phyloP scores from a whole-genome alignment of 164 flowering plant genomes.

The Litsea cubeba region DNA sequence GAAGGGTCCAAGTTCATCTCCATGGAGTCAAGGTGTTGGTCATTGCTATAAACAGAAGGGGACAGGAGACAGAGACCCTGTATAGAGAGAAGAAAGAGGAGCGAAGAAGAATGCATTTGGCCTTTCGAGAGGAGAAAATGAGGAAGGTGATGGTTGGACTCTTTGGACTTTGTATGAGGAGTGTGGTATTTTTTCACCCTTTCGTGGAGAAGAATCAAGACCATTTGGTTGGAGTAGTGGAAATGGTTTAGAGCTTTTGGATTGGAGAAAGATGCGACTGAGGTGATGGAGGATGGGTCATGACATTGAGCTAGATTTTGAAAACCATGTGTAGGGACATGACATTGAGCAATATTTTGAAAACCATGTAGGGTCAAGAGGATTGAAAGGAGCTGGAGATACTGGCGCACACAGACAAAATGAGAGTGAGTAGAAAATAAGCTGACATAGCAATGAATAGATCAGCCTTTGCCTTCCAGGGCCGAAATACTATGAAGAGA shows the following conservation, averaged over 20 bases:
- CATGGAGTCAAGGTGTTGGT: slow-evolving; percentile 4
- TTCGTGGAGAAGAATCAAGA: not conserved
- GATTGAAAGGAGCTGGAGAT: slow-evolving; percentile 6
- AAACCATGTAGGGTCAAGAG: slow-evolving; percentile 35
- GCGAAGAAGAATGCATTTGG: slow-evolving; percentile 18
- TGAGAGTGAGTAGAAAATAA: no score
- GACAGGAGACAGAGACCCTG: slow-evolving; percentile 3
- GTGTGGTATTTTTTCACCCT: not conserved
- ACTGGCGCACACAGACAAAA: no score
- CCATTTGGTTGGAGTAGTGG: slow-evolving; percentile 4
- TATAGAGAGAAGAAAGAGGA: slow-evolving; percentile 13
- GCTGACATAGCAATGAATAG: no score
- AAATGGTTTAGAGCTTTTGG: slow-evolving; percentile 16
- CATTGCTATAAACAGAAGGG: slow-evolving; percentile 12
- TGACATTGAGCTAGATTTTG: slow-evolving; percentile 27
- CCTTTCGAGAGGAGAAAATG: not conserved
- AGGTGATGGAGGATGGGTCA: slow-evolving; percentile 39
- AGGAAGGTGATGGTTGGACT: not conserved
- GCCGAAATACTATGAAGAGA: no score
- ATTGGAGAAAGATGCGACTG: slow-evolving; percentile 32
- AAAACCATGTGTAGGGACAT: slow-evolving; percentile 35
- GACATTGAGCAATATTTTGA: slow-evolving; percentile 29
- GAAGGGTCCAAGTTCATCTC: slow-evolving; percentile 36
- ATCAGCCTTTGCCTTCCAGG: no score
- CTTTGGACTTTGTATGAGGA: not conserved